A percentile compares a stretch with the other conserved stretches of the same genome.
phyloP scores from a whole-genome alignment of 106 monocot species.

The Dendrobium chrysotoxum region DNA sequence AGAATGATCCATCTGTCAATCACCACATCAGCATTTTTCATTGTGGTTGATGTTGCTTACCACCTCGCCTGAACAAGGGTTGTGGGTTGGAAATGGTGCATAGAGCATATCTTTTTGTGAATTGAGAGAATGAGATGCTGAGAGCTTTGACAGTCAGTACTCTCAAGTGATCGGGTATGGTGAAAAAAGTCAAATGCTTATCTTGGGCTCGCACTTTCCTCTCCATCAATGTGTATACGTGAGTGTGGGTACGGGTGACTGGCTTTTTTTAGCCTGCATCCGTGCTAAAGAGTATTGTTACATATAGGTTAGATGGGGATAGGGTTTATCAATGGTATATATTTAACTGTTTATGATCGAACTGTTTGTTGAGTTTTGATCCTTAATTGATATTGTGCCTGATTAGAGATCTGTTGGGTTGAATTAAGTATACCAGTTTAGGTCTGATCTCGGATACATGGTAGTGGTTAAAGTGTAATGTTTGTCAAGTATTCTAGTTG shows the following conservation, averaged over 20 bases:
- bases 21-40: not conserved
- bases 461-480: not conserved
- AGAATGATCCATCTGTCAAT: not conserved
- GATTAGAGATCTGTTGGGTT: not conserved
- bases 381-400: not conserved
- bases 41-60: not conserved
- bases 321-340: not conserved
- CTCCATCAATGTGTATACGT: not conserved
- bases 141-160: not conserved
- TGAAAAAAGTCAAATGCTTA: not conserved
- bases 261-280: not conserved
- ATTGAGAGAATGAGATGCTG: not conserved
- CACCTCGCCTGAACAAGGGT: not conserved
- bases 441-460: not conserved
- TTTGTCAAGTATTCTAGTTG: not conserved
- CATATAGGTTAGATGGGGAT: not conserved
- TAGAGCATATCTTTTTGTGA: not conserved
- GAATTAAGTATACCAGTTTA: not conserved
- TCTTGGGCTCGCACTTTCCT: not conserved
- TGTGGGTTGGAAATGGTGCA: not conserved
- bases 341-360: not conserved
- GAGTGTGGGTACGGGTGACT: not conserved
- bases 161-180: not conserved
- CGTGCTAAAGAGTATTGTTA: not conserved
- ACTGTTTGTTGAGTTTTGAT: not conserved